Evolutionary conservation across 805 yeast genomes (phyloP), one percentile per base, ranked within the genome.

Genomic region (Lachancea meyersii): DNA sequence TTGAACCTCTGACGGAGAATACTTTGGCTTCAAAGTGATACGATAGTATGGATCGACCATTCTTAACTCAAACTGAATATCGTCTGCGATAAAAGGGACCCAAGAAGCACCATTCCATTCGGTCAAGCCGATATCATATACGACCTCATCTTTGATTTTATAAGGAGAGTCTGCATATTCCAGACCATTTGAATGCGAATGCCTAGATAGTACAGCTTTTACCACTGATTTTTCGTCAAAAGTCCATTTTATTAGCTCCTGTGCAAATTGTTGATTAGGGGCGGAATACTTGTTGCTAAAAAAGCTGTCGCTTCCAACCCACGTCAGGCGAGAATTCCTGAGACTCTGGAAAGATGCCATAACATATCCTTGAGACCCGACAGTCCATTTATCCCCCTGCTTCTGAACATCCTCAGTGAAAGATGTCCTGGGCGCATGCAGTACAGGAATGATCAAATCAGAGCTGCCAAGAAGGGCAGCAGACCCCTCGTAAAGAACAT

Each of bases 31-130:
- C 55, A 93, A 67, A 47, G 73, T 79, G 45, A 91, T 60, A 58
- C 98, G 79, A 60, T 88, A 88, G 69, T 91, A 93, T 33, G 99
- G 98, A 61, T 93, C 97, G 49, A 93, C 75, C 91, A 93, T 82
- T 55, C 76, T 78, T 63, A 88, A 79, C 55, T 87, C 89, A 44
- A 93, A 69, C 67, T 93, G 98, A 43, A 86, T 61, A 47, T 82
- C 84, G 40, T 75, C 72, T 7, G 75, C 59, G n/a, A 48, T 36
- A 59, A 63, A 87, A 23, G 96, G 94, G 11, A 60, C 69, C 96
- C 96, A 93, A 41, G 65, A 38, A n/a, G 57, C 52, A 30, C 76
- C 78, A 41, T 64, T 58, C 76, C 77, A 77, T 54, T 75, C 64
- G 24, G 72, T 62, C 11, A 80, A 40, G 3, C 65, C 68, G 40